A percentile compares a stretch with the other conserved stretches of the same genome.
These are phyloP conservation scores for Tulasnella sp. DNA, from an alignment of 768 basidiomycete species.

Conservation along the genomic window DNA sequence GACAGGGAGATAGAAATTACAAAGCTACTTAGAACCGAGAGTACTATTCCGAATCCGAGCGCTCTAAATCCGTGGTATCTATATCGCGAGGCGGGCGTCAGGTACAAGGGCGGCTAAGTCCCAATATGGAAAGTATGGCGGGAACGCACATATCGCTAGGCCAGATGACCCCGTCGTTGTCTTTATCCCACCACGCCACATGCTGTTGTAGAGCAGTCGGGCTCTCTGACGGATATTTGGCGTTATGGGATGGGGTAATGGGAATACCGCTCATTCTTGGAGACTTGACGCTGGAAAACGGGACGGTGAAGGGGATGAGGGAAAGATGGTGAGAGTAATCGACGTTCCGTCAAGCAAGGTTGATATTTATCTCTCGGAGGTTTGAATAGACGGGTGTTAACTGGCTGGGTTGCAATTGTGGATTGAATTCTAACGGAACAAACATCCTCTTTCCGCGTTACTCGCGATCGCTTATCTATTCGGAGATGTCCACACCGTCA, in stretches of 20 bases:
- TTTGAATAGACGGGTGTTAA: no score
- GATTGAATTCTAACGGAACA: no score
- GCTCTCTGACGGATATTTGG: background rate
- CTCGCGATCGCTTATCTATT: no score
- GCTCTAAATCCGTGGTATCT: constrained; percentile 16
- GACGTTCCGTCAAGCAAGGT: no score
- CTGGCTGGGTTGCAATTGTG: no score
- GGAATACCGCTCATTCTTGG: constrained; percentile 3
- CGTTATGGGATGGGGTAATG: constrained; percentile 12
- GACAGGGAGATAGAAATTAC: no score
- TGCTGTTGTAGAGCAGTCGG: constrained; percentile 23
- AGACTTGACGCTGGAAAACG: background rate
- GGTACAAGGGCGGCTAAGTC: background rate
- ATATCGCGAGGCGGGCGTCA: background rate
- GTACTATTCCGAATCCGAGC: background rate
- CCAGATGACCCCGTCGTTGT: constrained; percentile 31
- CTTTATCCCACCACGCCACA: constrained; percentile 21
- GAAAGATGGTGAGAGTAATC: background rate
- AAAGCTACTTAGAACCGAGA: background rate
- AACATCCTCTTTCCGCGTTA: no score
- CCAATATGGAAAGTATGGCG: background rate
- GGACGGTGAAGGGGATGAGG: background rate
- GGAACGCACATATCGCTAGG: constrained; percentile 25
- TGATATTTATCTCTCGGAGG: no score
- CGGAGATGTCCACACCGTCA: no score